Conservation (phyloP, 352 stramenopile genomes). For the Phytophthora niederhauseri region DNA sequence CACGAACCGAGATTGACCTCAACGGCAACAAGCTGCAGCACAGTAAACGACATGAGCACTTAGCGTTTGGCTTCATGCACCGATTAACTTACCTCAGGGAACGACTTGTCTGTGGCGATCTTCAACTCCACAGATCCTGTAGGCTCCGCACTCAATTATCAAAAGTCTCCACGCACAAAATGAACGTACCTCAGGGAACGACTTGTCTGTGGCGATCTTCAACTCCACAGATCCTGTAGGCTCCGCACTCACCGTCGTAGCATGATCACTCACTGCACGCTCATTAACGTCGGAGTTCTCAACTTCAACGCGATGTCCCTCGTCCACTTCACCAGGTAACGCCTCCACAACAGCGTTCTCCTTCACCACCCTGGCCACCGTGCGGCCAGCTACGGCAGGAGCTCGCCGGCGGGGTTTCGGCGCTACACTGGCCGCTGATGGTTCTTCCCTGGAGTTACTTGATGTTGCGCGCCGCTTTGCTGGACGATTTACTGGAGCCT, state of each 20-base stretch:
- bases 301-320: neutral
- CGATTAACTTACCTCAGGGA: conserved; percentile 34
- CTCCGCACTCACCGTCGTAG: neutral
- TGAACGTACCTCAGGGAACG: conserved; percentile 38
- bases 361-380: neutral
- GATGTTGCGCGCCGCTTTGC: neutral
- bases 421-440: neutral
- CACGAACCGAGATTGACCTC: conserved; percentile 26
- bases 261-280: neutral
- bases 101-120: conserved; percentile 36
- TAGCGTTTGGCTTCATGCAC: neutral
- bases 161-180: too few relatives aligned
- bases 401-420: neutral
- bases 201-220: conserved; percentile 35
- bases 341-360: neutral
- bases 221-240: conserved; percentile 19
- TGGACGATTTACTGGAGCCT: neutral
- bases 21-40: conserved; percentile 29
- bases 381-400: neutral
- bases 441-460: neutral
- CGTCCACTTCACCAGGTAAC: neutral
- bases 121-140: conserved; percentile 24
- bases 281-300: neutral
- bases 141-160: neutral
- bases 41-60: neutral